Base-by-base conservation (phyloP, 495 filamentous ascomycete species). In the Tuber aestivum region DNA sequence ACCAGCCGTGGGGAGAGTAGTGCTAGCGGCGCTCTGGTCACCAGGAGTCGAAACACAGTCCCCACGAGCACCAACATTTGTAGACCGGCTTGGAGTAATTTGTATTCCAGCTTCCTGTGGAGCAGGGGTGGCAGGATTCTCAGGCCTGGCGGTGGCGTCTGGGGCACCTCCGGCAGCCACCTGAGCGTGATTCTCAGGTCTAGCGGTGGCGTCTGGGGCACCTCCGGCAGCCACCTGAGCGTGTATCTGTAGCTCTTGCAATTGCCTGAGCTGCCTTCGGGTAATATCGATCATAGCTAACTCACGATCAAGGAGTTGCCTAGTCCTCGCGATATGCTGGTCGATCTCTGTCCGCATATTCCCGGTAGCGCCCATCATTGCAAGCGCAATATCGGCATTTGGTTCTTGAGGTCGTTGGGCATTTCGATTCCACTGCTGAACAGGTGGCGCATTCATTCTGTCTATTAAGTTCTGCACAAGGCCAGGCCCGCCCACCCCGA, bases 401-500 rank as follows among this genome's bases (percentile, higher is more conserved):
- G 72, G 79, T 21, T 71, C 74, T 41, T 74, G 79, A 1, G 75
- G 79, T 23, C 41, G 72, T 38, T 81, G 79, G 56, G 37, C 40
- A 71, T 74, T 74, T 18, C 16, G n/a, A 40, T 61, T 21, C 72
- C 82, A 82, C 85, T 85, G 76, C 79, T 82, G 20, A 76, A 77
- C 45, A 76, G 83, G 70, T 82, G 76, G 35, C 23, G 45, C 16
- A 27, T 79, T 79, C 78, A 79, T 79, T 37, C 78, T 79, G n/a
- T 87, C 85, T 37, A 86, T 85, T 44, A 89, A 78, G 70, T 88
- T 88, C 23, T 87, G 86, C 74, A 90, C 84, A n/a, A 87, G 76
- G 72, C 87, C 85, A 6, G 85, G 78, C 0, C 78, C 87, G 35
- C 88, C 88, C 41, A 87, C 87, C 44, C 88, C 89, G 78, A 90